These are phyloP conservation scores for Funneliformis geosporum DNA, from an alignment of 192 early-diverging fungal genomes.

Conservation along the genomic window DNA sequence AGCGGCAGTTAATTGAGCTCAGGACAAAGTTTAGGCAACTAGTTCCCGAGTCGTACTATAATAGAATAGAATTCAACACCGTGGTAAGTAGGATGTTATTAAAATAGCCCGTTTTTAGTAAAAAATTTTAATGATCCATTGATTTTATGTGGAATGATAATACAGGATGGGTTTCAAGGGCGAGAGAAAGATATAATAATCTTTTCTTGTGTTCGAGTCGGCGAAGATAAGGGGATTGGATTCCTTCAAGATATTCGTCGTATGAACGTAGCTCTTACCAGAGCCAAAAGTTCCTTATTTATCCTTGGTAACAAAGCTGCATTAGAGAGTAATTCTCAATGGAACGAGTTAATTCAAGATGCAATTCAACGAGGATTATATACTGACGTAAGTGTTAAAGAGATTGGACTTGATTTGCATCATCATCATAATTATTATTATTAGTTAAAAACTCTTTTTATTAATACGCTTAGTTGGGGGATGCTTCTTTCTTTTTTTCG, in stretches of 20 bases:
- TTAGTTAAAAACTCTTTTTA: not conserved
- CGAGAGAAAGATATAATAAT: slow-evolving; percentile 98
- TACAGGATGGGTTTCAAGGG: slow-evolving; percentile 90
- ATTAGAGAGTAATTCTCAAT: slow-evolving; percentile 63
- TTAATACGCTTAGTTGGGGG: not conserved
- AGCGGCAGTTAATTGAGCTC: slow-evolving; percentile 76
- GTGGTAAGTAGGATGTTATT: slow-evolving; percentile 49
- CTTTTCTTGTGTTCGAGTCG: slow-evolving; percentile 90
- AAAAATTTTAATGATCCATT: not conserved
- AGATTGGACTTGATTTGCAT: not conserved
- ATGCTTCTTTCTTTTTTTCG: not conserved
- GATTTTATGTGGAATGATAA: not conserved
- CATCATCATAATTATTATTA: too few relatives aligned
- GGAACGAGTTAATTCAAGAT: slow-evolving; percentile 75
- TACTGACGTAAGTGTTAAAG: slow-evolving; percentile 36
- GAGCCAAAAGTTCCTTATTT: slow-evolving; percentile 85
- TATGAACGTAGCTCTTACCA: slow-evolving; percentile 92
- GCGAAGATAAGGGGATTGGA: slow-evolving; percentile 64
- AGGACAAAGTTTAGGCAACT: slow-evolving; percentile 61
- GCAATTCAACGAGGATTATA: slow-evolving; percentile 50
- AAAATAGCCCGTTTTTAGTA: too few relatives aligned
- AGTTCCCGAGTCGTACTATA: slow-evolving; percentile 65
- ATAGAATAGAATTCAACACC: slow-evolving; percentile 89
- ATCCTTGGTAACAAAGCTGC: slow-evolving; percentile 83
- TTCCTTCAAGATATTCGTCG: slow-evolving; percentile 88